Base-by-base conservation (phyloP, 2,329 filamentous ascomycete species). In the Mycosphaerelloides madeirae region DNA sequence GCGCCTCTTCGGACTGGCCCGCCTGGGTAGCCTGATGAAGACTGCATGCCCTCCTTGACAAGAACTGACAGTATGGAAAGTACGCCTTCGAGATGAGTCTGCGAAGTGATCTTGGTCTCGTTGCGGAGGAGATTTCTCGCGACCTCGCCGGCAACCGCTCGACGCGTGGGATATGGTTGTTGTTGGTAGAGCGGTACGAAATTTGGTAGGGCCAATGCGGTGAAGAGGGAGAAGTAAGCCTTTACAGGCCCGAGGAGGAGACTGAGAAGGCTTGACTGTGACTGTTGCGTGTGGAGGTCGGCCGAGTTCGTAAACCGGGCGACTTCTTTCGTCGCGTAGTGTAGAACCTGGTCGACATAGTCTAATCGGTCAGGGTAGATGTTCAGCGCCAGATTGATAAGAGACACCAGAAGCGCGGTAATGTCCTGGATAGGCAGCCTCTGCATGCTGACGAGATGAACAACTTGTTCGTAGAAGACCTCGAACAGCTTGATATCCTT, bases 391-490 rank as follows among this genome's bases (percentile, higher is more conserved):
- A 98, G 79, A 58, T 97, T 97, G 31, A 85, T 83, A 31, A 98
- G 75, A 3, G 93, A 98, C n/a, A 95, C 91, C 34, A 97, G 75
- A 32, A 98, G 73, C 8, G 90, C 93, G 57, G 95, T 93, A 14
- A 87, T 95, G 64, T 98, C 94, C 65, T 95, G 89, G 53, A 98
- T 91, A 1, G 90, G 85, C 41, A 98, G 76, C 55, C 88, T 84
- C 61, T 96, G 88, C 41, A 86, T 87, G 67, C 89, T 91, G 50
- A 97, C 90, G 40, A 98, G 74, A 60, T 91, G 90, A 62, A 94
- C 85, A 50, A 97, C 93, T 67, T 97, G 93, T 40, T 89, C 84
- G 62, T 97, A 95, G 75, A 97, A 98, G 48, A 97, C 87, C 68
- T 97, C 90, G 66, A 97, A 97, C 18, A 98, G 79, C 68, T 87